phyloP scores from a whole-genome alignment of 1,139 yeast genomes.

The Suhomyces bribrorum region DNA sequence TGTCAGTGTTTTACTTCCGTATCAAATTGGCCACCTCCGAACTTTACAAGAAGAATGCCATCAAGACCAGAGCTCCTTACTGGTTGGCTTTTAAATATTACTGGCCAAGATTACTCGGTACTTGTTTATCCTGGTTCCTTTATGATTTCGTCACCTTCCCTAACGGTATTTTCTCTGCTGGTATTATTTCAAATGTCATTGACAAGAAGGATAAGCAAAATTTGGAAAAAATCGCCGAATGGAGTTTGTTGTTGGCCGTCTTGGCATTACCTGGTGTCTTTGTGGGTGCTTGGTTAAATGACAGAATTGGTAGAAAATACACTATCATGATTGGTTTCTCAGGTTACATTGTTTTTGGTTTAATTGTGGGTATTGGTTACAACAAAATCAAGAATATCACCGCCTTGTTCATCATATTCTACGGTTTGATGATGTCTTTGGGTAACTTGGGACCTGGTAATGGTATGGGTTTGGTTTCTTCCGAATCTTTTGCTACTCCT shows the following conservation, averaged over 20 bases:
- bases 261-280: constrained; percentile 62
- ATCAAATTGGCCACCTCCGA: constrained; percentile 68
- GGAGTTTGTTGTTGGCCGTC: constrained; percentile 55
- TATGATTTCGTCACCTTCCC: constrained; percentile 69
- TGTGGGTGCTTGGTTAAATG: constrained; percentile 56
- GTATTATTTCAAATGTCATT: constrained; percentile 52
- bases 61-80: constrained; percentile 53
- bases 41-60: constrained; percentile 54
- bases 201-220: constrained; percentile 29
- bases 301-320: constrained; percentile 56
- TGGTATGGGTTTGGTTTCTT: constrained; percentile 66
- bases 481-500: constrained; percentile 74
- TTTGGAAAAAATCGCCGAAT: constrained; percentile 52
- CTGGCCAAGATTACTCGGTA: constrained; percentile 57
- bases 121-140: constrained; percentile 62
- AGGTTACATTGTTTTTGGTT: constrained; percentile 61
- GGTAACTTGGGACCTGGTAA: constrained; percentile 82
- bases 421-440: constrained; percentile 56
- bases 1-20: constrained; percentile 70
- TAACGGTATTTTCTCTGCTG: constrained; percentile 57
- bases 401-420: constrained; percentile 58
- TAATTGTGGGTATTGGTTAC: constrained; percentile 58
- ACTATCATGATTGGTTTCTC: constrained; percentile 59
- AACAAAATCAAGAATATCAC: constrained; percentile 48
- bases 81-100: constrained; percentile 52